A percentile compares a stretch with the other conserved stretches of the same genome.
Evolutionary conservation across 257 asterid species (phyloP).

Genomic region (Lantana camara): DNA sequence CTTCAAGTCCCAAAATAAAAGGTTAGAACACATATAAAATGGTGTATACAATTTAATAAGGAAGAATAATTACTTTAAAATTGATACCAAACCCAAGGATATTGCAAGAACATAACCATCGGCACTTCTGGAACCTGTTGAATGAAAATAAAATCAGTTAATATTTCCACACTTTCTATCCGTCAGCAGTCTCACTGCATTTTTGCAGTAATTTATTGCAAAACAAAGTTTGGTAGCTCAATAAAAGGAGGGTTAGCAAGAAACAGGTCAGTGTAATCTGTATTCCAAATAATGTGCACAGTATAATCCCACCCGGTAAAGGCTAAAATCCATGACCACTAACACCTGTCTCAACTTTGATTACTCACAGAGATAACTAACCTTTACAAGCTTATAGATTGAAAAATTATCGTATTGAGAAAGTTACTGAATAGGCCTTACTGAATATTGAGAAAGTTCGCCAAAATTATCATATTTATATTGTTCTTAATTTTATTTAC

Average conservation of each 20-base stretch:
- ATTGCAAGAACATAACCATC: constrained; percentile 88
- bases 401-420: neutral
- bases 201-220: constrained; percentile 8
- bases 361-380: neutral
- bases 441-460: neutral
- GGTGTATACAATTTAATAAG: constrained; percentile 13
- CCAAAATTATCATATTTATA: no score
- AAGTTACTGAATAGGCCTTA: neutral
- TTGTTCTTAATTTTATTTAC: no score
- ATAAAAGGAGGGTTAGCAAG: constrained; percentile 5
- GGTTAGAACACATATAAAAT: constrained; percentile 2
- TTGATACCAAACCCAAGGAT: constrained; percentile 85
- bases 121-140: constrained; percentile 61
- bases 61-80: constrained; percentile 67
- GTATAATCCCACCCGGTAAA: neutral
- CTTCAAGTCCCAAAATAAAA: constrained; percentile 19
- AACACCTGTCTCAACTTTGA: neutral
- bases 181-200: neutral
- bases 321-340: neutral
- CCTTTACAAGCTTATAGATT: neutral
- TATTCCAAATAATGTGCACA: constrained; percentile 1
- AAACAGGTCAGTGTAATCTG: neutral
- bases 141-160: constrained; percentile 24
- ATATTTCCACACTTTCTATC: constrained; percentile 7
- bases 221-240: constrained; percentile 1